These are phyloP conservation scores for Strigomonas culicis DNA, from an alignment of 208 protist species.

Conservation along the genomic window DNA sequence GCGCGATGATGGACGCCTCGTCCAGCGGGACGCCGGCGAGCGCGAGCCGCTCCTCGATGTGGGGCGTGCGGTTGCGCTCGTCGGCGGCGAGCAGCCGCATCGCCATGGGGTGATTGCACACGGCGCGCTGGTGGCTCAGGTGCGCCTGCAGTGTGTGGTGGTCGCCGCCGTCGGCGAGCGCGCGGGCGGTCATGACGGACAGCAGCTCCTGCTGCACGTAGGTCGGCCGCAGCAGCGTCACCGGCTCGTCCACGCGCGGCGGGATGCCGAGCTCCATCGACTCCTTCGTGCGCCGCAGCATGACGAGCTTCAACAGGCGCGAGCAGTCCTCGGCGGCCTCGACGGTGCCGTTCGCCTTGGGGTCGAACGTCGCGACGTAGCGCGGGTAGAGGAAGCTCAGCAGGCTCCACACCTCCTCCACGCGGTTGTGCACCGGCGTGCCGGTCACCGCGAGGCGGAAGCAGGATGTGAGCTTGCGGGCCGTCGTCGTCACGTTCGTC, in stretches of 20 bases:
- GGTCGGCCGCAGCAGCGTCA: constrained; percentile 59
- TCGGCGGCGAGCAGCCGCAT: constrained; percentile 62
- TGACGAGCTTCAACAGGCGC: constrained; percentile 36
- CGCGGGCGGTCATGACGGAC: constrained; percentile 47
- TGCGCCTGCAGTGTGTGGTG: constrained; percentile 33
- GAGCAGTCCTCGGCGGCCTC: constrained; percentile 11
- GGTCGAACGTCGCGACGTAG: constrained; percentile 62
- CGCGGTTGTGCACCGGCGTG: constrained; percentile 97
- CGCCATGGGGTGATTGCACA: constrained; percentile 84
- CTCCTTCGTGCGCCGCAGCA: constrained; percentile 96
- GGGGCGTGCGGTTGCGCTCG: neutral
- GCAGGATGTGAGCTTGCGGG: constrained; percentile 69
- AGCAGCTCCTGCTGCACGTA: constrained; percentile 79
- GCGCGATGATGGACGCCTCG: constrained; percentile 54
- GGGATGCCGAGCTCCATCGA: constrained; percentile 97
- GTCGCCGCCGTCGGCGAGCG: constrained; percentile 33
- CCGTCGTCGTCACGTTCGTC: constrained; percentile 44
- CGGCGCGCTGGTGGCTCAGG: constrained; percentile 75
- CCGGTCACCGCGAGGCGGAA: constrained; percentile 90
- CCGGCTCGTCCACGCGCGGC: constrained; percentile 90
- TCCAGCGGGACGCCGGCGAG: constrained; percentile 55
- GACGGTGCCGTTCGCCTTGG: constrained; percentile 22
- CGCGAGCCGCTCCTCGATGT: neutral
- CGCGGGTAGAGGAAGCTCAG: constrained; percentile 94
- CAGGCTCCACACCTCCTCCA: constrained; percentile 94